Percentiles rank a stretch among this genome's conserved stretches.
These are phyloP conservation scores for Aspergillus aculeatinus DNA, from an alignment of 2,329 filamentous ascomycete genomes.

Conservation along the genomic window DNA sequence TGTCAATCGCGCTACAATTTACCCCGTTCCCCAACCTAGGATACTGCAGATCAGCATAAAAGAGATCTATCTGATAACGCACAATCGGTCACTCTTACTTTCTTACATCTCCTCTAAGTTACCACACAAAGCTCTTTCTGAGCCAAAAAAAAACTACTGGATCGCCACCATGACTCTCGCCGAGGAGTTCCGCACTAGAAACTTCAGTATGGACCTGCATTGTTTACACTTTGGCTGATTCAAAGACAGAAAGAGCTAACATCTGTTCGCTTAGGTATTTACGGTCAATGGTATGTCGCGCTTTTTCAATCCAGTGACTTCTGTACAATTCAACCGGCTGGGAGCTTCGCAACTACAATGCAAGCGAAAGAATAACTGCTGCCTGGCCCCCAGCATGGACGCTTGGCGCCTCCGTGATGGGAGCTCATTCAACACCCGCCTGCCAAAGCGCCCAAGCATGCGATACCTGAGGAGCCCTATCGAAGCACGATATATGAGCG, in stretches of 20 bases:
- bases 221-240: conserved; percentile 18
- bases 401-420: conserved; percentile 20
- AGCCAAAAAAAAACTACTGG: background rate
- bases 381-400: conserved; percentile 19
- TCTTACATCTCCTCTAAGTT: too few species aligned
- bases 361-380: conserved; percentile 18
- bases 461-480: too few species aligned
- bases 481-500: too few species aligned
- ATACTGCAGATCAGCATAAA: conserved; percentile 2
- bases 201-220: conserved; percentile 58
- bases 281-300: conserved; percentile 63
- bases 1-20: conserved; percentile 19
- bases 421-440: background rate
- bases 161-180: conserved; percentile 54
- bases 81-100: background rate
- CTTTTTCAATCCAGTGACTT: conserved; percentile 1
- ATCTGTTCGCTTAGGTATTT: conserved; percentile 56
- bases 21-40: conserved; percentile 10
- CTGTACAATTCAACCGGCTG: background rate
- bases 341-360: conserved; percentile 4
- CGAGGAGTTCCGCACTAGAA: conserved; percentile 64
- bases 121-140: background rate
- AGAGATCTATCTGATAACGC: background rate
- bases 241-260: conserved; percentile 26
- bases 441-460: background rate